A percentile compares a stretch with the other conserved stretches of the same genome.
phyloP scores from a whole-genome alignment of 1,139 yeast species.

The Pichia sp. region DNA sequence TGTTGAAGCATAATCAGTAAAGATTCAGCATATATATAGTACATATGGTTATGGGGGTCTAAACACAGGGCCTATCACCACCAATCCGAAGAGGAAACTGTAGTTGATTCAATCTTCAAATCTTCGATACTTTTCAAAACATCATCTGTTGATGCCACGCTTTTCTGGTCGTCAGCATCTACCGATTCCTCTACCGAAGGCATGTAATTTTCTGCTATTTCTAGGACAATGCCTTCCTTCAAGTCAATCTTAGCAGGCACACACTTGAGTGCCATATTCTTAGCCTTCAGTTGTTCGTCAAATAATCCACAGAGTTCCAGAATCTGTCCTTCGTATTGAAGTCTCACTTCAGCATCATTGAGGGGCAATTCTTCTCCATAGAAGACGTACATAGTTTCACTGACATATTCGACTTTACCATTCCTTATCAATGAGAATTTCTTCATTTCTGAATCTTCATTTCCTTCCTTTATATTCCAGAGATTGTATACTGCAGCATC shows the following conservation, averaged over 20 bases:
- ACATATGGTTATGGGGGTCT: too few species aligned
- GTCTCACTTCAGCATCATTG: slow-evolving; percentile 6
- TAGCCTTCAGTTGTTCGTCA: slow-evolving; percentile 30
- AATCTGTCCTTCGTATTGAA: slow-evolving; percentile 30
- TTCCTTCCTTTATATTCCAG: slow-evolving; percentile 11
- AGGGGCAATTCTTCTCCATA: slow-evolving; percentile 29
- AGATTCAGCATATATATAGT: not conserved
- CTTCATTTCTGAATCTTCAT: slow-evolving; percentile 12
- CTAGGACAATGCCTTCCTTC: slow-evolving; percentile 10
- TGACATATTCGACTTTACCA: slow-evolving; percentile 34
- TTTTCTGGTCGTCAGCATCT: not conserved
- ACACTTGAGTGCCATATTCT: slow-evolving; percentile 44
- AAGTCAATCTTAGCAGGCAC: slow-evolving; percentile 38
- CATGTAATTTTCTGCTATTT: too few species aligned
- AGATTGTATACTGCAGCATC: slow-evolving; percentile 30
- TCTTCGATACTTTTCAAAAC: slow-evolving; percentile 5
- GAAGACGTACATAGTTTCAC: slow-evolving; percentile 38
- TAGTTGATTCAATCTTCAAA: slow-evolving; percentile 7
- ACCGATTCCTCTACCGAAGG: not conserved
- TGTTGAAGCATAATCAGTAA: slow-evolving; percentile 8
- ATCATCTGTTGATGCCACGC: not conserved
- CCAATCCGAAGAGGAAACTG: slow-evolving; percentile 11
- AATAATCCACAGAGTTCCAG: slow-evolving; percentile 30
- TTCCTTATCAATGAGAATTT: slow-evolving; percentile 17
- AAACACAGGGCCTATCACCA: too few species aligned